Evolutionary conservation across 768 basidiomycete genomes (phyloP).

Genomic region (Pleurotus sapidus): DNA sequence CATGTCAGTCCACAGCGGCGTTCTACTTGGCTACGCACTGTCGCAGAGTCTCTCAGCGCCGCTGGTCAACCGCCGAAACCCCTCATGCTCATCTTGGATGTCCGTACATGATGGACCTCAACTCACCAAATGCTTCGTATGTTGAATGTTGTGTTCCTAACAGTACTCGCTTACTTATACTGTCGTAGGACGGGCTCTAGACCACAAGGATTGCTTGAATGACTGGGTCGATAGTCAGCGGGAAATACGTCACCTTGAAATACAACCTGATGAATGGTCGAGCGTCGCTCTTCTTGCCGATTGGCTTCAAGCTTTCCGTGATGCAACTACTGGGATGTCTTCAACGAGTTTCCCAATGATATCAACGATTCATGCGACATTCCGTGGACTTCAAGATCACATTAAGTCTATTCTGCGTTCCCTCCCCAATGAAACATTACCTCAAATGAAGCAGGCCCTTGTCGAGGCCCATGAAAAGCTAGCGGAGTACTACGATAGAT

Average conservation of each 20-base stretch:
- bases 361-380: too few relatives aligned
- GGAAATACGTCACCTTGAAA: background rate
- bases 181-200: background rate
- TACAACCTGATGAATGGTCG: background rate
- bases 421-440: background rate
- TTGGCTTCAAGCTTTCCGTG: background rate
- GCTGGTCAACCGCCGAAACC: too few relatives aligned
- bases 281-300: background rate
- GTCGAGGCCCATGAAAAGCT: background rate
- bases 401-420: background rate
- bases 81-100: slow-evolving; percentile 28
- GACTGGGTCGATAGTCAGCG: background rate
- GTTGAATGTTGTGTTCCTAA: too few relatives aligned
- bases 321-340: background rate
- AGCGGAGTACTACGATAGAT: background rate
- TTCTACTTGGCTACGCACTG: background rate
- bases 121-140: slow-evolving; percentile 29
- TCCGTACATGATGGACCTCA: slow-evolving; percentile 24
- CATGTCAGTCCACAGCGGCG: slow-evolving; percentile 15
- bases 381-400: background rate
- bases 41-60: background rate
- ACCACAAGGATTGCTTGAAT: background rate
- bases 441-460: background rate
- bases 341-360: background rate
- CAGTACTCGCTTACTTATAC: background rate